A percentile compares a stretch with the other conserved stretches of the same genome.
These are phyloP conservation scores for Populus nigra DNA, from an alignment of 345 rosid genomes.

Conservation along the genomic window DNA sequence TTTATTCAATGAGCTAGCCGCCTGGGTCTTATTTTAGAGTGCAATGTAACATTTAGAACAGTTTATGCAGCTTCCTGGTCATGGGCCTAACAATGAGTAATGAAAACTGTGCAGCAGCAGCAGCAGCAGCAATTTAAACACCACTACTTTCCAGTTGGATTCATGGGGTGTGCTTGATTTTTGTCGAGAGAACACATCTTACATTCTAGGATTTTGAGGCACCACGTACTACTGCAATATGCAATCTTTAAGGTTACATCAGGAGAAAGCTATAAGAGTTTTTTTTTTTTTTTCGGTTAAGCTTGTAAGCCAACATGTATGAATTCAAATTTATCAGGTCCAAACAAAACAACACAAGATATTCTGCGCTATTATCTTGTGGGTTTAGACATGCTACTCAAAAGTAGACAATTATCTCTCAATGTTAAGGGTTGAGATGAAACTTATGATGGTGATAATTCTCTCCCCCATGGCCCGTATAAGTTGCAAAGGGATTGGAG, in stretches of 20 bases:
- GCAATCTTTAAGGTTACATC: not conserved
- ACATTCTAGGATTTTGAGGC: not conserved
- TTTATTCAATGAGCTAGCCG: too few relatives aligned
- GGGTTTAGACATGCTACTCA: constrained; percentile 22
- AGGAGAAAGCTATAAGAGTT: not conserved
- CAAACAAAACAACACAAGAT: not conserved
- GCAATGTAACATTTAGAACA: too few relatives aligned
- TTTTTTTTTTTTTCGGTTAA: not conserved
- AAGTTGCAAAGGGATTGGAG: not conserved
- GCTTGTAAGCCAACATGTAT: constrained; percentile 21
- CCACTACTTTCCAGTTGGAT: too few relatives aligned
- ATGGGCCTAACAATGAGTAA: too few relatives aligned
- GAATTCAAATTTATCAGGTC: not conserved
- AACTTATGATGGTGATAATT: constrained; percentile 29
- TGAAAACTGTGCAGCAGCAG: too few relatives aligned
- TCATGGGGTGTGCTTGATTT: too few relatives aligned
- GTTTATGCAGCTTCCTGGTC: too few relatives aligned
- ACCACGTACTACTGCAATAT: not conserved
- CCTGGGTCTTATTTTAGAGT: too few relatives aligned
- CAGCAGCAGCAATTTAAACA: too few relatives aligned
- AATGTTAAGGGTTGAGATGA: constrained; percentile 28
- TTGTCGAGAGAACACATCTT: too few relatives aligned
- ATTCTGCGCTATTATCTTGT: not conserved
- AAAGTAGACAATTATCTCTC: constrained; percentile 34
- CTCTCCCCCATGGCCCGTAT: constrained; percentile 21